These are phyloP conservation scores for Penicillium salamii DNA, from an alignment of 495 filamentous ascomycete genomes.

Conservation along the genomic window DNA sequence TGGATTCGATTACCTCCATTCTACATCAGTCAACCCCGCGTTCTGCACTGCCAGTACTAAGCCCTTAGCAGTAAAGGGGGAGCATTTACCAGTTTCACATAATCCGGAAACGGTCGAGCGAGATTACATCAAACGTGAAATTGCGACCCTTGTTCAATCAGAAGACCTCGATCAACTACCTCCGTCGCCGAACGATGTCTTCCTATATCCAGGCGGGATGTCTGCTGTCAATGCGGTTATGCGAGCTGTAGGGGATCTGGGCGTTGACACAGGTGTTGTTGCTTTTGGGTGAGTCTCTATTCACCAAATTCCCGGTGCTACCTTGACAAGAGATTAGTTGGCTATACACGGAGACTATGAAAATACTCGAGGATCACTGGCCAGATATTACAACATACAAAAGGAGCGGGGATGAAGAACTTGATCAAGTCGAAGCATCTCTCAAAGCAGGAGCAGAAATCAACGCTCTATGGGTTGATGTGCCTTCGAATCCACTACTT, in stretches of 20 bases:
- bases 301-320: too few relatives aligned
- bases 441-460: conserved; percentile 16
- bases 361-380: conserved; percentile 27
- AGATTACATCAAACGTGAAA: neutral
- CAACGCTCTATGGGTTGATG: conserved; percentile 38
- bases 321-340: neutral
- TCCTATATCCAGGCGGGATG: conserved; percentile 46
- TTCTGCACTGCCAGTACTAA: neutral
- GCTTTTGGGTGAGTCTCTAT: neutral
- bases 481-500: conserved; percentile 46
- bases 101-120: too few relatives aligned
- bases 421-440: conserved; percentile 32
- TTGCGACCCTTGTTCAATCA: neutral
- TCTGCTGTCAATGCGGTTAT: conserved; percentile 29
- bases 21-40: too few relatives aligned
- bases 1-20: too few relatives aligned
- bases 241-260: conserved; percentile 25
- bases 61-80: too few relatives aligned
- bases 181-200: conserved; percentile 32
- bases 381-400: conserved; percentile 31
- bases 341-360: conserved; percentile 20
- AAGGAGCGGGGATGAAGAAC: conserved; percentile 20
- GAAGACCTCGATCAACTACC: neutral
- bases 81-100: too few relatives aligned
- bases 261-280: neutral